Evolutionary conservation across 768 basidiomycete genomes (phyloP).

Genomic region (Mycena latifolia): DNA sequence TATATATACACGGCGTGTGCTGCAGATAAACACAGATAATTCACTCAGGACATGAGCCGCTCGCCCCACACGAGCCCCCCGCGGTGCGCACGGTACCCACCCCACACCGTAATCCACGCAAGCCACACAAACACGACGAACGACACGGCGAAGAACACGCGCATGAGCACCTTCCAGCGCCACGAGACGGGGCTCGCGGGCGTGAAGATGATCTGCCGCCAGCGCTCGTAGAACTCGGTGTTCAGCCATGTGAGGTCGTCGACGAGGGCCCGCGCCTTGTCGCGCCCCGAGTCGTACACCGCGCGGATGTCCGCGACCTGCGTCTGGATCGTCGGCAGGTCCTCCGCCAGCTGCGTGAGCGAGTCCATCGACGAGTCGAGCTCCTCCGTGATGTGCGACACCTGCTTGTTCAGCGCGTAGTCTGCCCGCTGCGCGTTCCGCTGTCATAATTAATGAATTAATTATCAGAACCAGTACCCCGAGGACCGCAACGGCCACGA

Average conservation of each 20-base stretch:
- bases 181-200: conserved; percentile 78
- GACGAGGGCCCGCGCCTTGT: conserved; percentile 77
- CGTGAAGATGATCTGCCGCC: conserved; percentile 81
- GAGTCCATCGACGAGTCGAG: conserved; percentile 72
- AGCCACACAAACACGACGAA: conserved; percentile 72
- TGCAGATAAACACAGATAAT: conserved; percentile 10
- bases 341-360: conserved; percentile 66
- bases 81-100: conserved; percentile 80
- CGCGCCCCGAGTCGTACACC: conserved; percentile 80
- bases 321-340: conserved; percentile 70
- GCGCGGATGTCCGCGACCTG: conserved; percentile 72
- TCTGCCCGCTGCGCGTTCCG: conserved; percentile 70
- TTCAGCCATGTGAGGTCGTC: conserved; percentile 80
- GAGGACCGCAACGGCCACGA: conserved; percentile 31
- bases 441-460: conserved; percentile 53
- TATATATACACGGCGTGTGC: conserved; percentile 25
- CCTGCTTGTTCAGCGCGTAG: conserved; percentile 67
- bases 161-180: conserved; percentile 76
- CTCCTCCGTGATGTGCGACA: conserved; percentile 71
- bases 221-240: conserved; percentile 82
- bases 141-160: conserved; percentile 67
- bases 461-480: too few species aligned
- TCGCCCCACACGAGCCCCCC: conserved; percentile 86
- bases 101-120: conserved; percentile 70
- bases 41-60: conserved; percentile 71